A percentile compares a stretch with the other conserved stretches of the same genome.
Conservation (phyloP, 164 flowering plant genomes). For the Liquidambar formosana region DNA sequence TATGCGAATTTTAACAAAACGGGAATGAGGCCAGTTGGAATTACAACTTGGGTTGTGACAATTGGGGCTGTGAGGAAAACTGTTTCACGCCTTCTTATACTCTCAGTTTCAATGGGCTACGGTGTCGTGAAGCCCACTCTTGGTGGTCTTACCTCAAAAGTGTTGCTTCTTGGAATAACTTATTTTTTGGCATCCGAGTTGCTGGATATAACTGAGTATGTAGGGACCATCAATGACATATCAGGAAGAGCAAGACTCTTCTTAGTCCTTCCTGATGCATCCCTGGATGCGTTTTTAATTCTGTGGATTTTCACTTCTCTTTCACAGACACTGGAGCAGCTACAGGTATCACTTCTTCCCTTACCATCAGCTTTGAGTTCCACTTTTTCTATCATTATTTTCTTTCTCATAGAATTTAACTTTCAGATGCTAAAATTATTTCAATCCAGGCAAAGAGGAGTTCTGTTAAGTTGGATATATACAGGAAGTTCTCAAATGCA, state of each 20-base stretch:
- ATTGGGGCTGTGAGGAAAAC: slow-evolving; percentile 88
- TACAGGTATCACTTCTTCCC: slow-evolving; percentile 63
- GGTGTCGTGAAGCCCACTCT: slow-evolving; percentile 97
- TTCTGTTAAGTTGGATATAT: slow-evolving; percentile 80
- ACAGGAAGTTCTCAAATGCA: slow-evolving; percentile 92
- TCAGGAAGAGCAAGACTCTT: slow-evolving; percentile 90
- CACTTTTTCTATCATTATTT: background rate
- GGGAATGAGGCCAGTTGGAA: slow-evolving; percentile 75
- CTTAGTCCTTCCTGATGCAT: slow-evolving; percentile 87
- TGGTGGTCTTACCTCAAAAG: slow-evolving; percentile 94
- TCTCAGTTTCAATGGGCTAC: slow-evolving; percentile 87
- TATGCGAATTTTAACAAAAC: slow-evolving; percentile 68
- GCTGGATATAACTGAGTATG: slow-evolving; percentile 85
- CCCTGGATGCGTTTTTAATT: slow-evolving; percentile 84
- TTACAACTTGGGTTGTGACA: slow-evolving; percentile 92
- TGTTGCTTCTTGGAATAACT: slow-evolving; percentile 79
- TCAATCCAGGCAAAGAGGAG: slow-evolving; percentile 72
- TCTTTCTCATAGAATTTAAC: background rate
- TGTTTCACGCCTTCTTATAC: slow-evolving; percentile 78
- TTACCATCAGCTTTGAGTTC: slow-evolving; percentile 5
- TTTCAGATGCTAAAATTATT: background rate
- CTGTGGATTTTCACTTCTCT: slow-evolving; percentile 97
- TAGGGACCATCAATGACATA: slow-evolving; percentile 84
- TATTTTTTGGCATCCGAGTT: slow-evolving; percentile 85
- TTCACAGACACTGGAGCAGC: slow-evolving; percentile 81